Base-by-base conservation (phyloP, 1,139 yeast genomes). In the Debaryomycetaceae sp. region DNA sequence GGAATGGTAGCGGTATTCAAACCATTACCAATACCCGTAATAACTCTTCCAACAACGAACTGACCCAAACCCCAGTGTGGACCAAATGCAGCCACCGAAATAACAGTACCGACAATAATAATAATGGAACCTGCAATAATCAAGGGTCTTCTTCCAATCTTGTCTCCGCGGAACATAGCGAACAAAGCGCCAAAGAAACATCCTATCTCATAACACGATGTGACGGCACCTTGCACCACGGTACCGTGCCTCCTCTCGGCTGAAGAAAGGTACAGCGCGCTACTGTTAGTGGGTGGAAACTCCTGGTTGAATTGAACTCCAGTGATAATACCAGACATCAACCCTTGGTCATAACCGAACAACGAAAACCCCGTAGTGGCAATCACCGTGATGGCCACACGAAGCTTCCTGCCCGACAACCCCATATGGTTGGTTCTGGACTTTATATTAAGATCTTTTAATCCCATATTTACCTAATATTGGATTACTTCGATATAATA, bases 341-440 rank as follows among this genome's bases (percentile, higher is more conserved):
- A 75, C 59, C 93, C 91, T 63, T 85, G 91, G 62, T 85, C 90
- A 56, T 83, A 84, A 51, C 93, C 93, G 60, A 85, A 85, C 24
- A 66, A 54, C 34, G 85, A 76, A 63, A 85, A 85, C 6, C 87
- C 89, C 41, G 78, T 72, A 42, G 81, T 82, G 40, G 88, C 81
- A 30, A 79, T 68, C 17, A 73, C 49, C 1, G 89, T 81, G 48
- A 84, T 72, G 23, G 75, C 69, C 22, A 54, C 57, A 55, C 73
- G 60, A 44, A 70, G 63, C 24, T 59, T 50, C 51, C 64, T 63
- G 42, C 87, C 87, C 37, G 58, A 56, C 20, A 78, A 62, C 9
- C 84, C 83, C 43, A 62, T 62, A 24, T 77, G 75, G 54, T 64
- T 65, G 14, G 75, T 70, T 61, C 68, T 68, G 34, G 63, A 42